Evolutionary conservation across 805 yeast genomes (phyloP).

Genomic region (Torulaspora franciscae): DNA sequence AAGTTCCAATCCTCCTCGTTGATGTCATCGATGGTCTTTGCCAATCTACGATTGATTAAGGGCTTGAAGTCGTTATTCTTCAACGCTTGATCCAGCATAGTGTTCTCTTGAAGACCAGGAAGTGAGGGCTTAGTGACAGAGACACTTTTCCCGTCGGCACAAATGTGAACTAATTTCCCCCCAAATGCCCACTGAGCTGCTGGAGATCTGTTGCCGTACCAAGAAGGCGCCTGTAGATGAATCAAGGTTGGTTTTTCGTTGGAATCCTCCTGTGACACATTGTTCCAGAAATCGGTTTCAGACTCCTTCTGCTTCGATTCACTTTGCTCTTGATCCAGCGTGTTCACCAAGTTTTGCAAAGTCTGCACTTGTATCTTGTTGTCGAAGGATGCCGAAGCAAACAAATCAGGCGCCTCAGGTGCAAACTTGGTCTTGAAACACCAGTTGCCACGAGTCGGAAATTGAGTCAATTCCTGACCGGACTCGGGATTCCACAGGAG

Average conservation of each 20-base stretch:
- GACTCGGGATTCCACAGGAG: constrained; percentile 83
- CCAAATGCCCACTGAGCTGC: constrained; percentile 87
- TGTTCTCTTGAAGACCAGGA: constrained; percentile 37
- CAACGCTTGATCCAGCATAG: constrained; percentile 52
- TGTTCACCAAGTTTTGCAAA: constrained; percentile 57
- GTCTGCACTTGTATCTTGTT: constrained; percentile 78
- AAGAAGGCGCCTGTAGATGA: constrained; percentile 73
- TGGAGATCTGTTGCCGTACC: constrained; percentile 72
- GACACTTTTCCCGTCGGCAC: constrained; percentile 40
- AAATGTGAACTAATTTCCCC: constrained; percentile 68
- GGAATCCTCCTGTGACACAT: constrained; percentile 60
- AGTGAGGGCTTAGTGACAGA: constrained; percentile 38
- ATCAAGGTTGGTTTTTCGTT: constrained; percentile 67
- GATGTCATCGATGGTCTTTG: constrained; percentile 36
- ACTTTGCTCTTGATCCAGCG: constrained; percentile 29
- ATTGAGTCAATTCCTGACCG: constrained; percentile 72
- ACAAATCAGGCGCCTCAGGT: constrained; percentile 79
- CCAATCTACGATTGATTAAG: constrained; percentile 52
- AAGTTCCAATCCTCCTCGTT: constrained; percentile 63
- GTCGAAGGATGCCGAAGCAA: constrained; percentile 85
- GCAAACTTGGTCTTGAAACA: constrained; percentile 85
- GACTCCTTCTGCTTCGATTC: constrained; percentile 32
- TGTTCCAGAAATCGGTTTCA: constrained; percentile 84
- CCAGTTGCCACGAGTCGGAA: constrained; percentile 93
- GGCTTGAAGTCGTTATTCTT: constrained; percentile 48